Base-by-base conservation (phyloP, 1,284 basidiomycete genomes). In the Heterobasidion irregulare region DNA sequence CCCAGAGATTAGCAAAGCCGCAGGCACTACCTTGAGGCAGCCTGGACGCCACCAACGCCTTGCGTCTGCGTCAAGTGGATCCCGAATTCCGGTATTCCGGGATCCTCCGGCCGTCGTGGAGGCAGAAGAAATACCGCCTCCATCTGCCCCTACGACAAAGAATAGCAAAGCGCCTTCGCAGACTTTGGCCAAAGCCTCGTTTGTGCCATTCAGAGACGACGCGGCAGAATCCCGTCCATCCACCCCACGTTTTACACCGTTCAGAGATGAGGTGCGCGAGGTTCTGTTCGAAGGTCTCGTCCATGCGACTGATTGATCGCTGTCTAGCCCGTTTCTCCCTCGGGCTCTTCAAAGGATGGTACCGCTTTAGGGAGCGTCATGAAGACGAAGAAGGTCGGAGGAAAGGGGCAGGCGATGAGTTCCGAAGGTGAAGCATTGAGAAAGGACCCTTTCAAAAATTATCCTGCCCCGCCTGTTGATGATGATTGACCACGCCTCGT, bases 401-500 rank as follows among this genome's bases (percentile, higher is more conserved):
- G 70, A 26, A 75, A 69, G 51, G 73, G 72, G 8, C 68, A 72
- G 46, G 64, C 67, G 34, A 67, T 75, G 34, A 67, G 73, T 34
- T 78, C 81, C 0, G 86, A 89, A 66, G 84, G 84, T 13, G 87
- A 90, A 65, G 87, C 86, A 2, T 66, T 90, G 57, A 74, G 86
- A 57, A 86, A 80, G 63, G 84, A 89, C 66, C 88, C 88, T 2
- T 70, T 90, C 66, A 90, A 88, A 74, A 90, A 90, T 63, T 87
- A 90, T 56, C 56, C 54, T 13, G 66, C 68, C 38, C 38, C 38
- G 38, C 38, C 38, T n/a, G 38, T 41, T n/a, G 38, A 41, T 7
- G n/a, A 12, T 41, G 38, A 41, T 41, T 41, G 38, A 41, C n/a
- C 38, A 26, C 26, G 3, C 26, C 26, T 26, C 26, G 6, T 26